phyloP scores from a whole-genome alignment of 176 grass and related monocot species.

The Hordeum marinum region DNA sequence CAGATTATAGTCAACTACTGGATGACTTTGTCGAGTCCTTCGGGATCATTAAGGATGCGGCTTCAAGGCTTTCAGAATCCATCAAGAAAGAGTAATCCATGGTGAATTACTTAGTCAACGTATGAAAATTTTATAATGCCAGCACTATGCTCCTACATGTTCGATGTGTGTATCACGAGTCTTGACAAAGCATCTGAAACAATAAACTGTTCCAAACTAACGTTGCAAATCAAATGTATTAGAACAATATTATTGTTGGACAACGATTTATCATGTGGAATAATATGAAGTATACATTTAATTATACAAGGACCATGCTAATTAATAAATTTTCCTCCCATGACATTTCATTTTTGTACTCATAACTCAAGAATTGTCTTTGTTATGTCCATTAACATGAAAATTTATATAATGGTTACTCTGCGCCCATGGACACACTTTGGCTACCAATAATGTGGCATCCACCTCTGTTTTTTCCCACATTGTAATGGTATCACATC shows the following conservation, averaged over 20 bases:
- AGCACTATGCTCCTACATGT: neutral
- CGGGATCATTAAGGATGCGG: constrained; percentile 31
- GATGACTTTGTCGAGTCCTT: constrained; percentile 52
- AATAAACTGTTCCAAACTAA: neutral
- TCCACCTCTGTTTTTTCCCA: too few relatives aligned
- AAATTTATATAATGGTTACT: too few relatives aligned
- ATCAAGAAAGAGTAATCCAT: neutral
- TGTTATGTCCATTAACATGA: too few relatives aligned
- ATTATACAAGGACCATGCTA: neutral
- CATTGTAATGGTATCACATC: too few relatives aligned
- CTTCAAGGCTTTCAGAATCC: neutral
- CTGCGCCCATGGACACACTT: too few relatives aligned
- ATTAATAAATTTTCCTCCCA: neutral
- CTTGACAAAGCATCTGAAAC: neutral
- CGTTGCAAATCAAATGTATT: neutral
- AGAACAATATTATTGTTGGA: neutral
- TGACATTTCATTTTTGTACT: neutral
- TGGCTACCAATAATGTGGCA: too few relatives aligned
- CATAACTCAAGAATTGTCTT: too few relatives aligned
- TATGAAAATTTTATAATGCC: neutral
- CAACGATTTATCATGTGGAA: neutral
- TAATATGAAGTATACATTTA: neutral
- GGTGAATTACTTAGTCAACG: neutral
- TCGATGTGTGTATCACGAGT: neutral
- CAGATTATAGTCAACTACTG: constrained; percentile 45